Evolutionary conservation across 2,329 filamentous ascomycete genomes (phyloP).

Genomic region (Helotiales sp.): DNA sequence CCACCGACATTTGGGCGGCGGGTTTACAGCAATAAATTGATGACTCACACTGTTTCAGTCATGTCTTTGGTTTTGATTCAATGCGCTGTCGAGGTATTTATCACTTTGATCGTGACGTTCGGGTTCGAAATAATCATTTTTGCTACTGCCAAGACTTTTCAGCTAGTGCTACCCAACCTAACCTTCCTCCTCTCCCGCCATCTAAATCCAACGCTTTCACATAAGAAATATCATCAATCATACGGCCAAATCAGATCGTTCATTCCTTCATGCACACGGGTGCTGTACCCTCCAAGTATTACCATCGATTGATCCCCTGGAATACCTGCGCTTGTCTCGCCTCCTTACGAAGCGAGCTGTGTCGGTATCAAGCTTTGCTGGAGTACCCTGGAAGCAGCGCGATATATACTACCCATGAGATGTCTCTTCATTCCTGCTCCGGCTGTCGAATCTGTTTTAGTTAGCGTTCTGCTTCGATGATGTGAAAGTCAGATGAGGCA

Average conservation of each 20-base stretch:
- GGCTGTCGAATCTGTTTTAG: too few relatives aligned
- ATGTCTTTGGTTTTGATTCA: too few relatives aligned
- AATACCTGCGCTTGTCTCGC: background rate
- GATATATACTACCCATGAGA: too few relatives aligned
- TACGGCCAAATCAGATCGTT: background rate
- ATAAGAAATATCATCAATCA: background rate
- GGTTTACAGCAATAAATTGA: background rate
- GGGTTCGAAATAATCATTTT: background rate
- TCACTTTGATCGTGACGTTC: background rate
- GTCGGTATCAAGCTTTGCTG: background rate
- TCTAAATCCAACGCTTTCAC: background rate
- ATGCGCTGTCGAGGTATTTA: background rate
- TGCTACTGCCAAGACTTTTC: background rate
- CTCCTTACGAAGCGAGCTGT: background rate
- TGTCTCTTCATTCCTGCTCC: too few relatives aligned
- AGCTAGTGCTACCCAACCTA: background rate
- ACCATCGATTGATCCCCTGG: background rate
- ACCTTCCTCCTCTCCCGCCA: background rate
- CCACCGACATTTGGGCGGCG: conserved; percentile 68
- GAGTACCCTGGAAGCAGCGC: too few relatives aligned
- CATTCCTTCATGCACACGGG: background rate
- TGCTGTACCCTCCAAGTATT: background rate
- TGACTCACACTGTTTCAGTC: background rate
- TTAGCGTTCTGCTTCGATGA: background rate
- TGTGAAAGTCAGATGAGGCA: background rate